Evolutionary conservation across 1,284 basidiomycete species (phyloP).

Genomic region (Tausonia pullulans): DNA sequence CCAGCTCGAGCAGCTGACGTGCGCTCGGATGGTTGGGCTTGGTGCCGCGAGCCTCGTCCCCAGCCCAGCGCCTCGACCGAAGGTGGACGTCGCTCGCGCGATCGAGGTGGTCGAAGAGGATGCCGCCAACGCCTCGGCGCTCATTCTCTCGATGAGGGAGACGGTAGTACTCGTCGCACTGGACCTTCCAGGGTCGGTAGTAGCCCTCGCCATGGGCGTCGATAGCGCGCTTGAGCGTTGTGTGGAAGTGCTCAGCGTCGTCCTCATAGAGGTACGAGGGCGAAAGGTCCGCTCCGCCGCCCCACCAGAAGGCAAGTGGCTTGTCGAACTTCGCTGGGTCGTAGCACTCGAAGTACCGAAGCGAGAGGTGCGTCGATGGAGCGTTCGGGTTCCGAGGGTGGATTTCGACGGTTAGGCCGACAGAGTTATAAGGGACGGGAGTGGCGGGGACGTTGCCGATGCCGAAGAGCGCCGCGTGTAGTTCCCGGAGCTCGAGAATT

Average conservation of each 20-base stretch:
- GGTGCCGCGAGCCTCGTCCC: not conserved
- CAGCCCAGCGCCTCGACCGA: slow-evolving; percentile 21
- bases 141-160: slow-evolving; percentile 79
- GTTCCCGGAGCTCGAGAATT: too few relatives aligned
- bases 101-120: slow-evolving; percentile 88
- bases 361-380: slow-evolving; percentile 65
- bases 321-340: slow-evolving; percentile 38
- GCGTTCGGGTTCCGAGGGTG: too few relatives aligned
- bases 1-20: slow-evolving; percentile 64
- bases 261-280: slow-evolving; percentile 84
- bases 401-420: too few relatives aligned
- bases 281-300: slow-evolving; percentile 88
- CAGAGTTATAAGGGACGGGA: too few relatives aligned
- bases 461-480: too few relatives aligned
- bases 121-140: slow-evolving; percentile 78
- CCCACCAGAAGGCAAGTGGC: slow-evolving; percentile 90
- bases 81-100: slow-evolving; percentile 27
- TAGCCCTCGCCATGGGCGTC: slow-evolving; percentile 58
- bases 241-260: slow-evolving; percentile 81
- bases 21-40: not conserved
- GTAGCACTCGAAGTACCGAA: slow-evolving; percentile 90
- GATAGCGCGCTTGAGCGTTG: slow-evolving; percentile 62
- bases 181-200: slow-evolving; percentile 76
- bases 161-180: slow-evolving; percentile 97
- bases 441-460: too few relatives aligned